phyloP scores from a whole-genome alignment of 1,284 basidiomycete species.

The Mrakiaceae sp. region DNA sequence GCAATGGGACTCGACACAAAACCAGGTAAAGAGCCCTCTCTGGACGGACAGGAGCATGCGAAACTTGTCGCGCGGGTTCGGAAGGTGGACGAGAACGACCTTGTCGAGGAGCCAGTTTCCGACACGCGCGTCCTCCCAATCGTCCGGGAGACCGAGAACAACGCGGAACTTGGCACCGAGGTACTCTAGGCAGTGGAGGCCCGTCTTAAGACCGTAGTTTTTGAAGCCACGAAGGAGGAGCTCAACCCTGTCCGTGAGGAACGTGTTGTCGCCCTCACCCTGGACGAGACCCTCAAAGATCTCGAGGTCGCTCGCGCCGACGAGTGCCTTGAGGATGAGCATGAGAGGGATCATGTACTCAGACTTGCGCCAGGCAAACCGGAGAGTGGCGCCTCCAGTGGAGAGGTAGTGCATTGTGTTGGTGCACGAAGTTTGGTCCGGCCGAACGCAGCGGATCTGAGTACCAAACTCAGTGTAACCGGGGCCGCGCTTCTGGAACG shows the following conservation, averaged over 20 bases:
- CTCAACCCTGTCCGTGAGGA: conserved; percentile 94
- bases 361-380: conserved; percentile 96
- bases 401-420: conserved; percentile 96
- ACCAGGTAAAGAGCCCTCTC: not conserved
- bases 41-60: conserved; percentile 77
- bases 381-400: conserved; percentile 87
- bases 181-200: conserved; percentile 89
- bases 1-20: not conserved
- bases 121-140: conserved; percentile 75
- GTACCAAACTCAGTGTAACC: conserved; percentile 91
- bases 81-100: conserved; percentile 82
- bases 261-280: conserved; percentile 95
- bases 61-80: conserved; percentile 87
- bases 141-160: conserved; percentile 81
- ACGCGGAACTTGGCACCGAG: conserved; percentile 97
- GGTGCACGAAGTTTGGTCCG: conserved; percentile 82
- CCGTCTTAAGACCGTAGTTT: conserved; percentile 75
- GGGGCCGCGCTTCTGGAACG: conserved; percentile 84
- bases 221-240: conserved; percentile 96
- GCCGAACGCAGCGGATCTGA: conserved; percentile 86
- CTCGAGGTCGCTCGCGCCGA: conserved; percentile 91
- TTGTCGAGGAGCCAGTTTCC: conserved; percentile 78
- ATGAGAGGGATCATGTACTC: conserved; percentile 99
- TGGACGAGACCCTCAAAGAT: conserved; percentile 97
- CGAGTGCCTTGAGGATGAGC: conserved; percentile 88